Base-by-base conservation (phyloP, 495 filamentous ascomycete species). In the Neurospora sp. region DNA sequence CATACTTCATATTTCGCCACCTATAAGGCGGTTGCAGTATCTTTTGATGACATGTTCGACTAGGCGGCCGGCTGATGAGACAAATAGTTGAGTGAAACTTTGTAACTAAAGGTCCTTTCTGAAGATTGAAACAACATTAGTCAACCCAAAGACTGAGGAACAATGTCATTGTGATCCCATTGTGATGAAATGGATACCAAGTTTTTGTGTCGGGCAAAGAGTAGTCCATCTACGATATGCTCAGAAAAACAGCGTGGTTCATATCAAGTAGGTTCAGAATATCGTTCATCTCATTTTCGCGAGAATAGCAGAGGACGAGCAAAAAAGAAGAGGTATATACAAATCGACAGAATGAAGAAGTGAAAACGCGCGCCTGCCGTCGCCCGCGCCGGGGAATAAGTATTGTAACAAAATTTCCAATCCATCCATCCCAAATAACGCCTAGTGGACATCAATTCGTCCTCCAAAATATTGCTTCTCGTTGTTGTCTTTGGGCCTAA, bases 391-490 rank as follows among this genome's bases (percentile, higher is more conserved):
- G 54, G 54, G 54, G 54, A 66, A 37, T 35, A 35, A 35, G 31
- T 35, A 35, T 18, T 35, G 54, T 35, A 18, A 66, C 27, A 35
- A 16, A 9, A 66, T 74, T 73, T 72, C 44, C 71, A 39, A 40
- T 39, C 11, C 39, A 66, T 42, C 14, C 46, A 35, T 9, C 38
- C 38, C 54, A 39, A 23, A 54, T 62, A 70, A 79, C 78, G 77
- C 77, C 77, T 23, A 41, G 4, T 12, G 20, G 10, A 54, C 20
- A 54, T 42, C 16, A 16, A 18, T 54, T 12, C 10, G 20, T 54
- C 9, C 46, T 16, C 20, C 10, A 74, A 72, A 78, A 74, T 76
- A 70, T 76, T 76, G 66, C 41, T 18, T 31, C 54, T 62, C 23
- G 54, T 31, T 16, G 23, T 60, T 16, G 20, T 60, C 44, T 23